phyloP scores from a whole-genome alignment of 148 eudicot genomes.

The Suaeda aralocaspica region DNA sequence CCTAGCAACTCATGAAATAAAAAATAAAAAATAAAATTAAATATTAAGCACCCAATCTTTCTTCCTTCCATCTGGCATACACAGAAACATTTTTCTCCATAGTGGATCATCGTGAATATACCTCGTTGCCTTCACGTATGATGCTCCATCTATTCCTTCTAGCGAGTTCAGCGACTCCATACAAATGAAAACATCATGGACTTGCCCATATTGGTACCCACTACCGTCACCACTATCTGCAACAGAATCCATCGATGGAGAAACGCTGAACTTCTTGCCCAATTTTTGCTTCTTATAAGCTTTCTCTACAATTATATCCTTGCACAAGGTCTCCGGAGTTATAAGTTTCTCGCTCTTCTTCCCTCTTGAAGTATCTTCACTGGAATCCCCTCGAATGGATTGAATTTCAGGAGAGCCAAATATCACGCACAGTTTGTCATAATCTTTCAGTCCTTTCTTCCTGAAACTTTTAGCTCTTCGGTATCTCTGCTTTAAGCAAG shows the following conservation, averaged over 20 bases:
- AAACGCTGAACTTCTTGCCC: slow-evolving; percentile 22
- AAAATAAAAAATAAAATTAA: background rate
- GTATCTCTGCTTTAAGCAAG: slow-evolving; percentile 23
- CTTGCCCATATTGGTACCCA: slow-evolving; percentile 19
- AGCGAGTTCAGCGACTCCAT: slow-evolving; percentile 32
- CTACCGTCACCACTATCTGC: slow-evolving; percentile 25
- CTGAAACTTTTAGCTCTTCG: slow-evolving; percentile 35
- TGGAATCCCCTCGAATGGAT: slow-evolving; percentile 11
- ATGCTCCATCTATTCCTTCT: slow-evolving; percentile 29
- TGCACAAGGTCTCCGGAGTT: slow-evolving; percentile 4
- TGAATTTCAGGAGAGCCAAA: slow-evolving; percentile 24
- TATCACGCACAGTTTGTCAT: slow-evolving; percentile 28
- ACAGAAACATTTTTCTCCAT: slow-evolving; percentile 38
- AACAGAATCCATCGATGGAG: slow-evolving; percentile 29
- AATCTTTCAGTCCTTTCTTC: slow-evolving; percentile 34
- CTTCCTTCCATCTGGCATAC: slow-evolving; percentile 35
- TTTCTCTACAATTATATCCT: slow-evolving; percentile 10
- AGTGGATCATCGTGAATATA: slow-evolving; percentile 28
- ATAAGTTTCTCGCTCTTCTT: slow-evolving; percentile 3
- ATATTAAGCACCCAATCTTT: slow-evolving; percentile 38
- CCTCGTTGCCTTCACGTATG: slow-evolving; percentile 30
- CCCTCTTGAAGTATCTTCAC: slow-evolving; percentile 17
- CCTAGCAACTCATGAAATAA: background rate
- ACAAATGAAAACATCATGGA: slow-evolving; percentile 28
- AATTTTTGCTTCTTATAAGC: slow-evolving; percentile 23